A percentile compares a stretch with the other conserved stretches of the same genome.
Evolutionary conservation across 148 eudicot species (phyloP).

Genomic region (Camellia granthamiana): DNA sequence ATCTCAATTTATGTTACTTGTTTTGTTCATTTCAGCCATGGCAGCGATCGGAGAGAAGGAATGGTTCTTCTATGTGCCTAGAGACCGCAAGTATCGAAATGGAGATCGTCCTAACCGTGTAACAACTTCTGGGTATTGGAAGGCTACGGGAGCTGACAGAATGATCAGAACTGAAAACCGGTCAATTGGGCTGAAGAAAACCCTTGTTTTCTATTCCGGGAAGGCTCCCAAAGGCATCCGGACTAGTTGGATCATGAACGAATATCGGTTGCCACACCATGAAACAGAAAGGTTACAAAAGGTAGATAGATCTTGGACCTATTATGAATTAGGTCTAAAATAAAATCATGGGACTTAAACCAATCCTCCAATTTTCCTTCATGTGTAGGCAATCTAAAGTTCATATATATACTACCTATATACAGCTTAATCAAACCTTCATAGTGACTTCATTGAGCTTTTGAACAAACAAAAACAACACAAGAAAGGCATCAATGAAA

Average conservation of each 20-base stretch:
- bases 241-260: constrained; percentile 93
- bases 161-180: constrained; percentile 66
- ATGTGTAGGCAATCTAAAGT: background rate
- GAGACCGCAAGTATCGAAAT: constrained; percentile 80
- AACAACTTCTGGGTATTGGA: constrained; percentile 90
- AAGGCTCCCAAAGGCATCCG: constrained; percentile 89
- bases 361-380: background rate
- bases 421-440: background rate
- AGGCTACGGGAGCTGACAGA: constrained; percentile 88
- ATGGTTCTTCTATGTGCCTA: constrained; percentile 91
- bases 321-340: background rate
- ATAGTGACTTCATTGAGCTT: background rate
- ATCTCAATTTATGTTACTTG: background rate
- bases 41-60: constrained; percentile 95
- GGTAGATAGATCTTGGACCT: constrained; percentile 30
- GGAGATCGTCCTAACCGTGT: constrained; percentile 90
- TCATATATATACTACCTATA: background rate
- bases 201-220: constrained; percentile 85
- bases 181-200: constrained; percentile 79
- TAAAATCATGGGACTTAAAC: background rate
- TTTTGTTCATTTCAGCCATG: constrained; percentile 39
- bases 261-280: constrained; percentile 85
- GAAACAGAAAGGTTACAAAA: constrained; percentile 83
- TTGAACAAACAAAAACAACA: background rate
- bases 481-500: constrained; percentile 6